These are phyloP conservation scores for Darksidea phi DNA, from an alignment of 495 filamentous ascomycete genomes.

Conservation along the genomic window DNA sequence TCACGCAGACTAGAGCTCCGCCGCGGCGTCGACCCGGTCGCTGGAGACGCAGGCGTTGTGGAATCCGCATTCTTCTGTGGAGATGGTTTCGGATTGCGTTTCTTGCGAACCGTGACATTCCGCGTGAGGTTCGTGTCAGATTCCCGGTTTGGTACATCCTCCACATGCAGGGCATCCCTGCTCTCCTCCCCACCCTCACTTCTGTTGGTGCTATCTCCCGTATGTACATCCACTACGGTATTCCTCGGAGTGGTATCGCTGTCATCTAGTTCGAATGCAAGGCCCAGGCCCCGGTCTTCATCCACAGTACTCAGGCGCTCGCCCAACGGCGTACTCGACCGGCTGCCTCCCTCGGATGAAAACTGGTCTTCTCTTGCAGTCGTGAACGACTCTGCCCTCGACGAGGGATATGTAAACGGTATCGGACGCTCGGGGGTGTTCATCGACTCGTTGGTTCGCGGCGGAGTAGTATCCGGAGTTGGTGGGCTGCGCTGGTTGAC, in stretches of 20 bases:
- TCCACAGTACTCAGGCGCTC: constrained; percentile 14
- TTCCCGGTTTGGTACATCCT: constrained; percentile 46
- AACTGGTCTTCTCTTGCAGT: constrained; percentile 42
- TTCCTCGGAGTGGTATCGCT: constrained; percentile 29
- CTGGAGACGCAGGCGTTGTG: constrained; percentile 2
- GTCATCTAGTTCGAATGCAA: constrained; percentile 29
- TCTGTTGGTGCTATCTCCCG: not conserved
- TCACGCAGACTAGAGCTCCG: constrained; percentile 40
- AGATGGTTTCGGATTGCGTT: constrained; percentile 31
- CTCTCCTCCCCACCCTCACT: not conserved
- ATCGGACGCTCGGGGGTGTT: constrained; percentile 25
- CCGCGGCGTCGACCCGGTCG: constrained; percentile 40
- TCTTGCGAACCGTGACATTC: constrained; percentile 58
- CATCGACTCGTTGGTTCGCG: constrained; percentile 35
- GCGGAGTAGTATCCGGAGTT: constrained; percentile 44
- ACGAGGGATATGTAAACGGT: constrained; percentile 34
- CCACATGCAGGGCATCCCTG: constrained; percentile 6
- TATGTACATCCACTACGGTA: not conserved
- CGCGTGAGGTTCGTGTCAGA: constrained; percentile 57
- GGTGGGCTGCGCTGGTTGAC: constrained; percentile 40
- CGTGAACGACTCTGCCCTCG: constrained; percentile 43
- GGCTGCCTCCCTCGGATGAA: constrained; percentile 26
- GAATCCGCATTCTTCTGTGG: constrained; percentile 20
- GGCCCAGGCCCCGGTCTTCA: constrained; percentile 24
- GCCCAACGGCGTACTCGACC: constrained; percentile 30